A percentile compares a stretch with the other conserved stretches of the same genome.
Conservation (phyloP, 116 monocot genomes). For the Dioscorea cayenensis region DNA sequence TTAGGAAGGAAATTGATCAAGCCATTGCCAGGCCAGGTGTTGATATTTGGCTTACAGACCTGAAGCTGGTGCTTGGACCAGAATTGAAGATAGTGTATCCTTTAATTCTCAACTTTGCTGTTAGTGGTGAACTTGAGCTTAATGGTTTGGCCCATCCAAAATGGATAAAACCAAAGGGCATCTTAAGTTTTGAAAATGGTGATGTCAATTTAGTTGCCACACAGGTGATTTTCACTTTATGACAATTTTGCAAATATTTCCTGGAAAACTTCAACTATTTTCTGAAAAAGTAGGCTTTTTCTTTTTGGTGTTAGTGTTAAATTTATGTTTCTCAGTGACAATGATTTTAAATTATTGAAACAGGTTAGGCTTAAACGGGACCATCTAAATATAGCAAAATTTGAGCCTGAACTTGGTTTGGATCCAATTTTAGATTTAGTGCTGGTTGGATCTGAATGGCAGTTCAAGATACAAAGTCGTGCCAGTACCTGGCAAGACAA, state of each 20-base stretch:
- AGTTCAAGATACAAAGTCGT: constrained; percentile 91
- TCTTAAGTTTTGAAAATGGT: constrained; percentile 94
- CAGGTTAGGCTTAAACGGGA: constrained; percentile 95
- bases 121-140: constrained; percentile 92
- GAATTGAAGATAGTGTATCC: constrained; percentile 95
- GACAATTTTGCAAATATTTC: neutral
- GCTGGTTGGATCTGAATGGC: constrained; percentile 96
- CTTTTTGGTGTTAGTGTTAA: neutral
- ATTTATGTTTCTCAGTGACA: neutral
- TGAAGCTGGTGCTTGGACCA: constrained; percentile 84
- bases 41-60: constrained; percentile 74
- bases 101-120: constrained; percentile 91
- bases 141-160: constrained; percentile 84
- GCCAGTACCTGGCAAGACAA: constrained; percentile 96
- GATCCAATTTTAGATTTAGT: constrained; percentile 89
- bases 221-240: constrained; percentile 43
- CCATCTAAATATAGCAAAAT: constrained; percentile 89
- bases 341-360: constrained; percentile 4
- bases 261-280: neutral
- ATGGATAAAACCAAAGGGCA: constrained; percentile 76
- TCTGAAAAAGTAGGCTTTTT: neutral
- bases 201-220: constrained; percentile 97
- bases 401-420: constrained; percentile 94
- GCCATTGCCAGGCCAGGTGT: constrained; percentile 35
- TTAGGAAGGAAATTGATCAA: constrained; percentile 47